Percentiles rank a stretch among this genome's conserved stretches.
Conservation (phyloP, 169 alveolate species). For the Plasmodium adleri region DNA sequence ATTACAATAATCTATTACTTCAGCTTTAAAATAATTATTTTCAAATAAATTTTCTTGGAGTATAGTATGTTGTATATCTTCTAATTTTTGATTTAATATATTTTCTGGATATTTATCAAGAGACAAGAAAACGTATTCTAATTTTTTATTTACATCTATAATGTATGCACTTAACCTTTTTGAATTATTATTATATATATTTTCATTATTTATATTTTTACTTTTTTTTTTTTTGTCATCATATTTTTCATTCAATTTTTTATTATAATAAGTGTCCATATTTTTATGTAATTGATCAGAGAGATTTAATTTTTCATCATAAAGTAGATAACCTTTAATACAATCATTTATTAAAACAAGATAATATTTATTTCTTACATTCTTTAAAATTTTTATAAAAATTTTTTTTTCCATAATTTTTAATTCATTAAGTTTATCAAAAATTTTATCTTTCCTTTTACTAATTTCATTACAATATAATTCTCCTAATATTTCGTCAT, state of each 20-base stretch:
- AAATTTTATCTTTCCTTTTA: constrained; percentile 72
- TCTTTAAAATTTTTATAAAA: constrained; percentile 65
- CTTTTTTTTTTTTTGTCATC: background rate
- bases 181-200: background rate
- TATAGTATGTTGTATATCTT: constrained; percentile 47
- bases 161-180: constrained; percentile 62
- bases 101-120: constrained; percentile 27
- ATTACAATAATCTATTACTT: constrained; percentile 60
- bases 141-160: constrained; percentile 67
- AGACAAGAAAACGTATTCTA: constrained; percentile 71
- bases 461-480: constrained; percentile 50
- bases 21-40: constrained; percentile 70
- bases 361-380: constrained; percentile 73
- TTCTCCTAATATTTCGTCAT: constrained; percentile 51
- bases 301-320: constrained; percentile 30
- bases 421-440: constrained; percentile 58
- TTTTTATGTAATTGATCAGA: background rate
- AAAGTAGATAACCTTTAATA: constrained; percentile 53
- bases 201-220: background rate
- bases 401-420: constrained; percentile 58
- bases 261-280: background rate
- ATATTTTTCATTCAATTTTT: background rate
- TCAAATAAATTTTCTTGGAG: constrained; percentile 68
- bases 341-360: constrained; percentile 71
- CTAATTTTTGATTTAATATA: constrained; percentile 21